Evolutionary conservation across 441 rosid genomes (phyloP).

Genomic region (Gossypium lobatum): DNA sequence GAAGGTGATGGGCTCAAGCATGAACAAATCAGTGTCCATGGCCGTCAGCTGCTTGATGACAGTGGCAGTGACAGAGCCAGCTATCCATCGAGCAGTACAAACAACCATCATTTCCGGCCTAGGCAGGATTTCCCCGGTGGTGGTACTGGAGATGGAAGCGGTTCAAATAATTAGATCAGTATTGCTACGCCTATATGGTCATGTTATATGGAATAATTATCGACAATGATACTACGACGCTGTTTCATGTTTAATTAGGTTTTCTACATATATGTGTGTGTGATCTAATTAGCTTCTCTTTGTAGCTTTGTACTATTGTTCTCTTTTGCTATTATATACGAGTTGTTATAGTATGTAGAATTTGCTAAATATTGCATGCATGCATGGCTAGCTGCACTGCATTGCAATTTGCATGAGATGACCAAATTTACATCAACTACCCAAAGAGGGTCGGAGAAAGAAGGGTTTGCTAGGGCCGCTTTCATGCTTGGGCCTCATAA

Average conservation of each 20-base stretch:
- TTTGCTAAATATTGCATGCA: background rate
- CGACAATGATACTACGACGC: background rate
- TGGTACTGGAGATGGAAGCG: conserved; percentile 1
- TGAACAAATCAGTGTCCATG: background rate
- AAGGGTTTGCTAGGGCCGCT: background rate
- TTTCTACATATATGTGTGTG: background rate
- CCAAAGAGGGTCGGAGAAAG: background rate
- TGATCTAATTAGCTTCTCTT: background rate
- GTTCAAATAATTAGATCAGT: background rate
- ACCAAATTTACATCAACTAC: background rate
- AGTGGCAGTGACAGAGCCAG: background rate
- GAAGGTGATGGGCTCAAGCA: background rate
- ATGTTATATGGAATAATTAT: background rate
- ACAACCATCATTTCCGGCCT: conserved; percentile 54
- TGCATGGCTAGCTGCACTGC: background rate
- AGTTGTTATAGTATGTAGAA: background rate
- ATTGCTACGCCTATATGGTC: background rate
- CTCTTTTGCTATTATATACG: background rate
- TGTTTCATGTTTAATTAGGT: background rate
- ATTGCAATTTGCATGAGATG: background rate
- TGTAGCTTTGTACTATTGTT: background rate
- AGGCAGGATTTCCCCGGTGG: conserved; percentile 34
- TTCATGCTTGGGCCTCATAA: background rate
- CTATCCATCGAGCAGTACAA: conserved; percentile 24
- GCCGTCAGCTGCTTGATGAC: background rate